These are phyloP conservation scores for Fusarium sp. DNA, from an alignment of 2,329 filamentous ascomycete species.

Conservation along the genomic window DNA sequence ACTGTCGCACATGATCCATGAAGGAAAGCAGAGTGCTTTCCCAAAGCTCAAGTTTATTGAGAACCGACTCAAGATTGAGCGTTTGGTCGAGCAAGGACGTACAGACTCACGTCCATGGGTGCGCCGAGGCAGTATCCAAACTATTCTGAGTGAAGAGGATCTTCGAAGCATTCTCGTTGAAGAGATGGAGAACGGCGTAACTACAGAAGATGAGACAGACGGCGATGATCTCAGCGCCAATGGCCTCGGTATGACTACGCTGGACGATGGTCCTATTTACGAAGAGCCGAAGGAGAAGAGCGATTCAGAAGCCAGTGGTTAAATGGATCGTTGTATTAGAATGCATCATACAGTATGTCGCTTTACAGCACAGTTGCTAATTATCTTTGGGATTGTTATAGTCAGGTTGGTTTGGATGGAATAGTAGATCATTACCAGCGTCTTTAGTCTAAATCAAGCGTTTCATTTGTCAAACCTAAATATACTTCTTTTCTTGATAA, in stretches of 20 bases:
- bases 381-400: conserved; percentile 1
- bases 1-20: conserved; percentile 88
- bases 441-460: conserved; percentile 9
- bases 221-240: conserved; percentile 47
- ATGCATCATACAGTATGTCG: conserved; percentile 4
- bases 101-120: conserved; percentile 62
- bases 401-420: conserved; percentile 8
- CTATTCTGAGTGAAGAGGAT: conserved; percentile 71
- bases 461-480: conserved; percentile 13
- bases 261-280: conserved; percentile 43
- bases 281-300: conserved; percentile 42
- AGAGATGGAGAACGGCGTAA: conserved; percentile 49
- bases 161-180: conserved; percentile 61
- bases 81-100: conserved; percentile 70
- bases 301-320: conserved; percentile 25
- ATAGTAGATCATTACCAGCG: conserved; percentile 14
- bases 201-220: conserved; percentile 54
- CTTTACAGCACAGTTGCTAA: conserved; percentile 4
- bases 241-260: conserved; percentile 46
- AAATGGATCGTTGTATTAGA: conserved; percentile 1
- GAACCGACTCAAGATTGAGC: conserved; percentile 88
- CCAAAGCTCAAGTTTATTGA: conserved; percentile 91
- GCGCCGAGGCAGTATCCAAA: conserved; percentile 66
- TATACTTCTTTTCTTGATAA: not conserved
- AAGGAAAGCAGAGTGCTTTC: conserved; percentile 89